Conservation (phyloP, 441 rosid genomes). For the Mallotus japonicus region DNA sequence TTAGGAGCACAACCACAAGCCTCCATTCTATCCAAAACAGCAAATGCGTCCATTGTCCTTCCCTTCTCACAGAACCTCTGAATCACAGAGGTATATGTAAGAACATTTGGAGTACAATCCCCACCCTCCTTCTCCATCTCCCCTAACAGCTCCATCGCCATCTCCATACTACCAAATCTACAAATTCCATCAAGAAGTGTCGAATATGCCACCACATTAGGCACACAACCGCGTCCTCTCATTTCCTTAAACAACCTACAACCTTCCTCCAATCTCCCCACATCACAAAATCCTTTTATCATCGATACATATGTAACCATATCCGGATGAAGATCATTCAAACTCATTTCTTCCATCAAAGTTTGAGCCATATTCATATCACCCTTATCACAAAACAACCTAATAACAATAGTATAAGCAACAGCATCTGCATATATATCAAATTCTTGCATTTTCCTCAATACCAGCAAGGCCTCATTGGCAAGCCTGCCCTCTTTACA, state of each 20-base stretch:
- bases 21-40: slow-evolving; percentile 67
- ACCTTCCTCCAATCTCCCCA: slow-evolving; percentile 59
- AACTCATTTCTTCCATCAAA: slow-evolving; percentile 69
- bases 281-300: slow-evolving; percentile 66
- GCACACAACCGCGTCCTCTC: slow-evolving; percentile 51
- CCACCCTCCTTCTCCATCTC: slow-evolving; percentile 70
- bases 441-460: slow-evolving; percentile 67
- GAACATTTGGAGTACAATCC: slow-evolving; percentile 54
- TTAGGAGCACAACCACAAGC: slow-evolving; percentile 57
- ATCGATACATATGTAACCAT: slow-evolving; percentile 52
- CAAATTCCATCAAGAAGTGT: slow-evolving; percentile 63
- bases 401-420: slow-evolving; percentile 58
- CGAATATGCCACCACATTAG: slow-evolving; percentile 59
- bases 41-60: slow-evolving; percentile 49
- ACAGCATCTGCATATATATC: slow-evolving; percentile 43
- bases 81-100: slow-evolving; percentile 68
- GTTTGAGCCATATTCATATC: slow-evolving; percentile 51
- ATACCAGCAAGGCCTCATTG: slow-evolving; percentile 62
- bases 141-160: slow-evolving; percentile 53
- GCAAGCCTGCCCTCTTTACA: slow-evolving; percentile 66
- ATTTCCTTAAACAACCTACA: slow-evolving; percentile 45
- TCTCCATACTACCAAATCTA: slow-evolving; percentile 48
- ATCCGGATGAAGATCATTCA: slow-evolving; percentile 59
- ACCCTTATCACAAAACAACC: slow-evolving; percentile 62
- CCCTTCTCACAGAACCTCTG: slow-evolving; percentile 58